Base-by-base conservation (phyloP, 148 eudicot genomes). In the Rhododendron vialii region DNA sequence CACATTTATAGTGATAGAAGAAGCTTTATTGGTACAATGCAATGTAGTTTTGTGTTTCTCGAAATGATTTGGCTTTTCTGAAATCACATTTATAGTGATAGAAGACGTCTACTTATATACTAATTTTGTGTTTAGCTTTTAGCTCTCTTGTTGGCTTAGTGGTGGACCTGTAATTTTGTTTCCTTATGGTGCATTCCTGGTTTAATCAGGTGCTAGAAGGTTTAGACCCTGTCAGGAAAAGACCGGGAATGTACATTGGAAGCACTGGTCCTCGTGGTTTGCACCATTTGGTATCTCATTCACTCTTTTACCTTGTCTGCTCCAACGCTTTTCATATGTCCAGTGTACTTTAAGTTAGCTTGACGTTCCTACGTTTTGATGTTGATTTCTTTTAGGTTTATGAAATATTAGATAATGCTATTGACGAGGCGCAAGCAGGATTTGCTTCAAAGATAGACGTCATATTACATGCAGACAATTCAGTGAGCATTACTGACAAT, bases 161-260 rank as follows among this genome's bases (percentile, higher is more conserved):
- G 18, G 24, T 75, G 78, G n/a, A 10, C 2, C 28, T 10, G 33
- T 65, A 65, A 28, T 63, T 41, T 59, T 65, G 35, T 24, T 43
- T 38, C 61, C 28, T 22, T 17, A 51, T 38, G 18, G 4, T 20
- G 12, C 63, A 38, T 33, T 47, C 53, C 63, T 84, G n/a, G 30
- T 85, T 45, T 61, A 9, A 82, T 82, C 88, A 91, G 92, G 90
- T 92, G 38, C 82, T 97, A 90, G 95, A 97, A 92, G 99, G 99
- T 78, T 88, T 97, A 87, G 99, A 97, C 85, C 93, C 99, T 82
- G 99, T 97, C 43, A 95, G 99, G 87, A 94, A 94, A 92, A 92
- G 99, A 86, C 99, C 98, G 7, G 99, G 98, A 84, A 97, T 97
- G 99, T 97, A 97, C 89, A 94, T 97, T 61, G 99, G 99, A 91